Evolutionary conservation across 768 basidiomycete genomes (phyloP), one percentile per base, ranked within the genome.

Genomic region (Tricholoma furcatifolium): DNA sequence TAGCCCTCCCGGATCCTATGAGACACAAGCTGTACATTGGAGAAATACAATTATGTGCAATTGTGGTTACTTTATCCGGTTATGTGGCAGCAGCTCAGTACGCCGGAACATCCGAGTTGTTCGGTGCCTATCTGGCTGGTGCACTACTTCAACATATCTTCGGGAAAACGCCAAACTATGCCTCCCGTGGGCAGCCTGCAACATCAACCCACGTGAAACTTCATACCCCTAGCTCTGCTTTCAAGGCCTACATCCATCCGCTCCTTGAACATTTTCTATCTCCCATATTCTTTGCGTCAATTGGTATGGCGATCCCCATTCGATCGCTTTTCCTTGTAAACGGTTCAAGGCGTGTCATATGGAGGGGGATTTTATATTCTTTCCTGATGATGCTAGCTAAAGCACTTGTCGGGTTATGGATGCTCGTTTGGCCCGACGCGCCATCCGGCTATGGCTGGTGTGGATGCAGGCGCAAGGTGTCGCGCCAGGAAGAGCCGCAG

Each of bases 251-350:
- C 51, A 55, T 82, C 47, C 53, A 56, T 41, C 74, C 75, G 14
- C 39, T 77, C 15, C 67, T 77, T 45, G 58, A 68, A 40, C 62
- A 64, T 40, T 57, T 87, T 32, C 68, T 87, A 21, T 73, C 76
- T 0, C 86, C 87, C 1, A 62, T 87, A 2, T 88, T 88, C 72
- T 88, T 88, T 55, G 81, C 78, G 6, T 83, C 82, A 34, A 83
- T 88, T 41, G 86, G 85, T 1, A 73, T 70, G 43, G 72, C 80
- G 0, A 75, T 86, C 43, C 84, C 83, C 1, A 67, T 77, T 42
- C 65, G 71, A 7, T 64, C 72, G 11, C 62, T 77, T 17, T 68
- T 73, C 39, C 62, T 67, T 4, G 77, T 81, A 35, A 61, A 77
- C 73, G 24, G 62, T 2, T 65, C 67, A 7, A 64, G 65, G 46